Conservation (phyloP, 2,329 filamentous ascomycete species). For the Aphanoascus verrucosus region DNA sequence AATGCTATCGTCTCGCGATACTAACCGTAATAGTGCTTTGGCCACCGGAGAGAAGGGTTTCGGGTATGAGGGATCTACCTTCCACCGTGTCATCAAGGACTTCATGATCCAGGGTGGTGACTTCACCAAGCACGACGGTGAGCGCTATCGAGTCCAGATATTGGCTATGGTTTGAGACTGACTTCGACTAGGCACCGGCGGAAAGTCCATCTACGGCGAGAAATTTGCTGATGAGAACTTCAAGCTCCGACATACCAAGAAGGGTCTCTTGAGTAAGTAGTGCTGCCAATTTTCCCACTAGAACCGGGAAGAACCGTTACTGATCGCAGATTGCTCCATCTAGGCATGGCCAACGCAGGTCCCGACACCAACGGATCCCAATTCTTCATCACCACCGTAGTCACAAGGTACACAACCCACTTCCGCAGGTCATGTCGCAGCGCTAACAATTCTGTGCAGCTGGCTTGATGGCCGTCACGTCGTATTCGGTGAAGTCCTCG, state of each 20-base stretch:
- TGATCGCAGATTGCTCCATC: neutral
- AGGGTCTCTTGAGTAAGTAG: constrained; percentile 49
- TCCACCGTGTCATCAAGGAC: constrained; percentile 60
- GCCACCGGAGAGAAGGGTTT: constrained; percentile 58
- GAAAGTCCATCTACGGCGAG: constrained; percentile 56
- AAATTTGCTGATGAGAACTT: constrained; percentile 63
- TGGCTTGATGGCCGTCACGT: constrained; percentile 57
- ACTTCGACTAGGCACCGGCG: constrained; percentile 44
- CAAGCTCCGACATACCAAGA: constrained; percentile 58
- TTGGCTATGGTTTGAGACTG: neutral
- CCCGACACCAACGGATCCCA: constrained; percentile 56
- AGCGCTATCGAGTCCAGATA: constrained; percentile 9
- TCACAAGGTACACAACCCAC: constrained; percentile 38
- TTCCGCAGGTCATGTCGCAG: neutral
- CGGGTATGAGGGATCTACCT: constrained; percentile 54
- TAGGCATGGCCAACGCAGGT: constrained; percentile 56
- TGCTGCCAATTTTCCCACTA: neutral
- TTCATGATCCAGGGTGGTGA: constrained; percentile 64
- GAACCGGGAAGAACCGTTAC: neutral
- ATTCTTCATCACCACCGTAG: constrained; percentile 56
- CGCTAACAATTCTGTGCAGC: constrained; percentile 20
- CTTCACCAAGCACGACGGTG: constrained; percentile 52
- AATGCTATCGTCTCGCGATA: neutral
- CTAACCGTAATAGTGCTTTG: constrained; percentile 36
- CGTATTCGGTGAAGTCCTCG: constrained; percentile 58